Conservation (phyloP, 1,284 basidiomycete genomes). For the Boletus semigastroideus region DNA sequence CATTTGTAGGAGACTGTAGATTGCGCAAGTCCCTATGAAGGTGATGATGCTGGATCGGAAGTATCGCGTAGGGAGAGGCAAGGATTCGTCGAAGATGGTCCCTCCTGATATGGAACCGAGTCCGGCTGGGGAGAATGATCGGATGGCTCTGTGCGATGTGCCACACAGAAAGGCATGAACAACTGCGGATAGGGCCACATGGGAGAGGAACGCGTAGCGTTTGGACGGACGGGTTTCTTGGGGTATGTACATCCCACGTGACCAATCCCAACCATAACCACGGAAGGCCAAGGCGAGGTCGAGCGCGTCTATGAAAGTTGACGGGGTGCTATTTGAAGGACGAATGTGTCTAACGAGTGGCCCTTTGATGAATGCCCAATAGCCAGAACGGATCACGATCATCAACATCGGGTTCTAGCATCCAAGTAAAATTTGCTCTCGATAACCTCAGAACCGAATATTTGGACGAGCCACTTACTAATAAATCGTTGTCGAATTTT, state of each 20-base stretch:
- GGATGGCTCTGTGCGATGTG: conserved; percentile 40
- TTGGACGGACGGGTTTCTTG: conserved; percentile 40
- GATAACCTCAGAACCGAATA: neutral
- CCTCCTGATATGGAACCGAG: conserved; percentile 41
- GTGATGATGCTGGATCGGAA: conserved; percentile 43
- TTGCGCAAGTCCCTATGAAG: conserved; percentile 37
- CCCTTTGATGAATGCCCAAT: conserved; percentile 16
- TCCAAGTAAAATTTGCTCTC: neutral
- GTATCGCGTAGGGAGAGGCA: conserved; percentile 42
- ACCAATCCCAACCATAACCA: conserved; percentile 49
- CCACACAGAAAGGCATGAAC: conserved; percentile 42
- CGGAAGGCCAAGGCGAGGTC: conserved; percentile 50
- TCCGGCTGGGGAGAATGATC: conserved; percentile 38
- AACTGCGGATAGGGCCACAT: conserved; percentile 33
- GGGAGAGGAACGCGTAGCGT: conserved; percentile 30
- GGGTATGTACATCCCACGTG: conserved; percentile 40
- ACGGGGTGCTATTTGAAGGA: conserved; percentile 5
- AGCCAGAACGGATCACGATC: conserved; percentile 13
- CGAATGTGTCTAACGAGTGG: conserved; percentile 15
- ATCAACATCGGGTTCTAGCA: conserved; percentile 4
- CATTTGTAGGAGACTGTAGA: conserved; percentile 44
- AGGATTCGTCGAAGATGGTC: conserved; percentile 47
- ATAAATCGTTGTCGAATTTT: conserved; percentile 13
- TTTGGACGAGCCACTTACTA: neutral
- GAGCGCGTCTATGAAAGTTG: conserved; percentile 40